phyloP scores from a whole-genome alignment of 345 rosid genomes.

The Hibiscus syriacus region DNA sequence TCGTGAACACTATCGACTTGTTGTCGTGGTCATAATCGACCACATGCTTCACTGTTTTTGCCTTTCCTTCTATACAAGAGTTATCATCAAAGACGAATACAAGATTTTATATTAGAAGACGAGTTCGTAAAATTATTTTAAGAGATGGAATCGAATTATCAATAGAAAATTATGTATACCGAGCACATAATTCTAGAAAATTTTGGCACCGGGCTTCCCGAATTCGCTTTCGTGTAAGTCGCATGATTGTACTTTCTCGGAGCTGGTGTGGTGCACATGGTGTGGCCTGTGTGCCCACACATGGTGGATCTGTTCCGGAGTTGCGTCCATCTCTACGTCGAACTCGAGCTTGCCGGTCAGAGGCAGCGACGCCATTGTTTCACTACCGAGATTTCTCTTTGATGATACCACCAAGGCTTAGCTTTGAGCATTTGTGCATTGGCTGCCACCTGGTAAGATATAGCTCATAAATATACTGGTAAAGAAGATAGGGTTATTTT shows the following conservation, averaged over 20 bases:
- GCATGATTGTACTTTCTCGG: constrained; percentile 8
- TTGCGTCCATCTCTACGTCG: constrained; percentile 11
- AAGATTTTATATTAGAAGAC: too few relatives aligned
- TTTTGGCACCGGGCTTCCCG: neutral
- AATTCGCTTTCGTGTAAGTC: neutral
- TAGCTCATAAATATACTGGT: too few relatives aligned
- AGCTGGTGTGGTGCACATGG: constrained; percentile 24
- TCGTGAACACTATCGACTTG: constrained; percentile 12
- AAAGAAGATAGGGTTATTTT: too few relatives aligned
- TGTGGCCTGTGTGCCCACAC: constrained; percentile 31
- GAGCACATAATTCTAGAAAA: neutral
- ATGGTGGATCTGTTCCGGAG: constrained; percentile 20
- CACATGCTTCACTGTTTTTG: constrained; percentile 19
- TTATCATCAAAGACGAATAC: too few relatives aligned
- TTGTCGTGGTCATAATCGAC: constrained; percentile 28
- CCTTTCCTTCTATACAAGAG: constrained; percentile 16
- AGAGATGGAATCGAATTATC: too few relatives aligned
- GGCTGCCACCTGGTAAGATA: too few relatives aligned
- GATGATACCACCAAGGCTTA: too few relatives aligned
- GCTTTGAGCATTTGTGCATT: too few relatives aligned
- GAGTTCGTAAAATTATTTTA: too few relatives aligned
- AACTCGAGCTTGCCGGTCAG: neutral
- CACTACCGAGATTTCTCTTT: neutral
- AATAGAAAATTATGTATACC: too few relatives aligned
- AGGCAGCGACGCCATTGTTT: neutral